Base-by-base conservation (phyloP, 805 yeast species). In the Lipomyces lipofer region DNA sequence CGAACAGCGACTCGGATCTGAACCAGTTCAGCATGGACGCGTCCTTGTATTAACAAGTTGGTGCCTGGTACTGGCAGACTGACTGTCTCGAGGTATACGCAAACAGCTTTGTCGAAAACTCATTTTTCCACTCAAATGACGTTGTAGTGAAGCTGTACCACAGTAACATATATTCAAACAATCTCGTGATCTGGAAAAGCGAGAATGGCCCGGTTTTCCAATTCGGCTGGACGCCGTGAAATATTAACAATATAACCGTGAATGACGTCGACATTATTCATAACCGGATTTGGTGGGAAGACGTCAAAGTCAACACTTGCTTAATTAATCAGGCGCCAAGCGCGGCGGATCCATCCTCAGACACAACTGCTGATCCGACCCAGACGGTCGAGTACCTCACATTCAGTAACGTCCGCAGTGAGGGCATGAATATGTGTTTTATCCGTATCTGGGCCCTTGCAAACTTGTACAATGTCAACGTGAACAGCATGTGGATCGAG, bases 231-330 rank as follows among this genome's bases (percentile, higher is more conserved):
- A 15, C 21, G 7, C 6, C 22, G 17, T 22, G 39, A 5, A 35
- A 35, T 17, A 10, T 35, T 22, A 13, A 6, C 2, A 15, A 15
- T 5, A 35, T 35, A 10, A 17, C 2, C 5, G 17, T 35, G 9
- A 15, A 35, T 15, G n/a, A 5, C 9, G 15, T 35, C 2, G 8
- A 35, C 24, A 15, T 35, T 7, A 35, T 35, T 12, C 39, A 35
- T n/a, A 35, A 35, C 39, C 39, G 39, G 7, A 35, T 35, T 24
- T 35, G 39, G 39, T 35, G 39, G 33, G 13, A 29, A n/a, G 33
- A 29, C 33, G 33, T 29, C 33, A 29, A 29, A 29, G 3, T 29
- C 33, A 29, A 29, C 33, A 29, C 33, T 10, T 29, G 33, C 13
- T n/a, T 29, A n/a, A 29, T 29, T 29, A 29, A 29, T n/a, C 33